Percentiles rank a stretch among this genome's conserved stretches.
Evolutionary conservation across 1,284 basidiomycete genomes (phyloP).

Genomic region (Schizophyllum amplum): DNA sequence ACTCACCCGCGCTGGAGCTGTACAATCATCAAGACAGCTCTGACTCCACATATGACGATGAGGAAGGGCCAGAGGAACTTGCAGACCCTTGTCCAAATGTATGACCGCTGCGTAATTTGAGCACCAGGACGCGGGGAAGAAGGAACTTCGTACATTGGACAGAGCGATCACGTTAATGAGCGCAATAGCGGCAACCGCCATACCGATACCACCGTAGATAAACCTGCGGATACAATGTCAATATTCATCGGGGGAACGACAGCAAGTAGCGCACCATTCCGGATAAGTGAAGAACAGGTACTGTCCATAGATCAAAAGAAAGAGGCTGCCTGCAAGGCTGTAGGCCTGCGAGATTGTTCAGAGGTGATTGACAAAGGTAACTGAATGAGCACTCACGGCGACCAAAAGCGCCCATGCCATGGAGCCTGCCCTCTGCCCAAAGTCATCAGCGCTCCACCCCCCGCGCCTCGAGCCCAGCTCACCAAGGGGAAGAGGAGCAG

Average conservation of each 20-base stretch:
- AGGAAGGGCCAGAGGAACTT: slow-evolving; percentile 70
- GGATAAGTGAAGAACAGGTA: slow-evolving; percentile 65
- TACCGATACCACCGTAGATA: slow-evolving; percentile 67
- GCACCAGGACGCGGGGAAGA: slow-evolving; percentile 14
- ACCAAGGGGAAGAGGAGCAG: slow-evolving; percentile 61
- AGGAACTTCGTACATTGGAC: slow-evolving; percentile 49
- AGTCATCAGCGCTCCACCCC: slow-evolving; percentile 2
- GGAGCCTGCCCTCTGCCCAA: slow-evolving; percentile 49
- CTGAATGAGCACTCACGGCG: slow-evolving; percentile 34
- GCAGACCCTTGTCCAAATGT: slow-evolving; percentile 61
- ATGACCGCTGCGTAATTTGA: slow-evolving; percentile 45
- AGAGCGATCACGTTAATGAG: slow-evolving; percentile 56
- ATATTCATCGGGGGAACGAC: slow-evolving; percentile 8
- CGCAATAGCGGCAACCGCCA: slow-evolving; percentile 49
- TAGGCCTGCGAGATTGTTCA: slow-evolving; percentile 37
- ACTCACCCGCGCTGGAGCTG: slow-evolving; percentile 61
- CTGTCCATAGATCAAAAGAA: slow-evolving; percentile 58
- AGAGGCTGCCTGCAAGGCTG: slow-evolving; percentile 61
- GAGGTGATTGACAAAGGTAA: slow-evolving; percentile 6
- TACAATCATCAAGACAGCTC: slow-evolving; percentile 70
- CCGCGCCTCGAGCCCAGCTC: slow-evolving; percentile 19
- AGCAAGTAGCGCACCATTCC: slow-evolving; percentile 45
- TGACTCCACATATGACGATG: slow-evolving; percentile 56
- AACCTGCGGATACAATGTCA: slow-evolving; percentile 35
- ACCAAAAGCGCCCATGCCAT: slow-evolving; percentile 68